phyloP scores from a whole-genome alignment of 805 yeast species.

The Saturnispora halmiae region DNA sequence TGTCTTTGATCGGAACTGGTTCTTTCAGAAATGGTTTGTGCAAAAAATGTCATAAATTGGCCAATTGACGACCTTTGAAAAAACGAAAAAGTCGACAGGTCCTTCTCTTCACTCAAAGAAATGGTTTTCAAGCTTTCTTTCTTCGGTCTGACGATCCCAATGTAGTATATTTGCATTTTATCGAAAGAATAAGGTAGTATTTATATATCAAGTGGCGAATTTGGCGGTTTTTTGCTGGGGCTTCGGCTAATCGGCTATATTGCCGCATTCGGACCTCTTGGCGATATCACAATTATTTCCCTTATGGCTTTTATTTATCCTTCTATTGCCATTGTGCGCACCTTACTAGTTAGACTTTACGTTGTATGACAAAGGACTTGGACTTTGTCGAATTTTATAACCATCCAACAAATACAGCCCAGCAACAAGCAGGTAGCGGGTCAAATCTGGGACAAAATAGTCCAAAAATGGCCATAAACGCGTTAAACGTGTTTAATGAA shows the following conservation, averaged over 20 bases:
- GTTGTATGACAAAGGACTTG: no score
- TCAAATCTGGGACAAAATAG: neutral
- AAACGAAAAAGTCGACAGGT: slow-evolving; percentile 77
- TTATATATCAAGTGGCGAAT: neutral
- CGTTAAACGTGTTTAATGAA: neutral
- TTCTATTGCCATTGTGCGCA: no score
- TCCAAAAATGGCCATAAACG: neutral
- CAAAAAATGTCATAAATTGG: slow-evolving; percentile 91
- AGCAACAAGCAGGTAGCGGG: no score
- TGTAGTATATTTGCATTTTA: slow-evolving; percentile 79
- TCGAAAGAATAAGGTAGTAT: neutral
- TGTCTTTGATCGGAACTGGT: slow-evolving; percentile 89
- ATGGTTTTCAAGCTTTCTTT: slow-evolving; percentile 44
- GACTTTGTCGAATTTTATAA: no score
- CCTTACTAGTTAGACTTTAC: no score
- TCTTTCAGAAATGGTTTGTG: slow-evolving; percentile 83
- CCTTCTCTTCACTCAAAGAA: slow-evolving; percentile 73
- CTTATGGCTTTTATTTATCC: no score
- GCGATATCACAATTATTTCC: no score
- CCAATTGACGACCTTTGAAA: slow-evolving; percentile 70
- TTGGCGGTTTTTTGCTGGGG: no score
- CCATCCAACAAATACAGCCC: no score
- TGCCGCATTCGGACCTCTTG: no score
- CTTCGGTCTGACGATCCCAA: slow-evolving; percentile 68
- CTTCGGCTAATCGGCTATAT: no score